Evolutionary conservation across 306 rosid genomes (phyloP).

Genomic region (Crotalaria pallida): DNA sequence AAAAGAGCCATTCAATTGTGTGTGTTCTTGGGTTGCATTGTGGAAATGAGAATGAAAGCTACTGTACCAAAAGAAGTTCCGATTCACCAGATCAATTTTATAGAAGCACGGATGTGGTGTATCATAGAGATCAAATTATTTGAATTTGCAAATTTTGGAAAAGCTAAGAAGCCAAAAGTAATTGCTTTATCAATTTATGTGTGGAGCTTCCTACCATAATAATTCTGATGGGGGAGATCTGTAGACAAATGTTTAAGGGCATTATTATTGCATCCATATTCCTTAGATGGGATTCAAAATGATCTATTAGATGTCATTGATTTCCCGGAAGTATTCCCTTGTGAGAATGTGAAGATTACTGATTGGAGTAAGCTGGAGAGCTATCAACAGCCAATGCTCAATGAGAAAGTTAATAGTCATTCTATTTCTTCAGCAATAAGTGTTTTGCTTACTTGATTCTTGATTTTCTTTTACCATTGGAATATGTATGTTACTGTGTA

Average conservation of each 20-base stretch:
- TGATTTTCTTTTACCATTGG: not conserved
- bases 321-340: not conserved
- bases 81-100: not conserved
- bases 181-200: too few species aligned
- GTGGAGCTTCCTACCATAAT: too few species aligned
- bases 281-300: not conserved
- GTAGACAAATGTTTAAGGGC: too few species aligned
- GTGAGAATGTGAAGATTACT: not conserved
- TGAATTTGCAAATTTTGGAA: too few species aligned
- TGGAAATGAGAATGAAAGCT: not conserved
- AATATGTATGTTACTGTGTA: not conserved
- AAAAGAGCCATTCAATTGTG: not conserved
- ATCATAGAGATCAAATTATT: too few species aligned
- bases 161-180: too few species aligned
- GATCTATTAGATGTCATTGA: not conserved
- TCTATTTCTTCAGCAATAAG: not conserved
- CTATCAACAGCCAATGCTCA: not conserved
- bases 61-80: not conserved
- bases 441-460: not conserved
- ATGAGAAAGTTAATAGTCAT: not conserved
- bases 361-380: not conserved
- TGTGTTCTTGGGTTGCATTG: not conserved
- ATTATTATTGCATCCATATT: too few species aligned
- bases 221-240: too few species aligned
- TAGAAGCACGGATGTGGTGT: not conserved